phyloP scores from a whole-genome alignment of 2,329 filamentous ascomycete species.

The Colletotrichum musae region DNA sequence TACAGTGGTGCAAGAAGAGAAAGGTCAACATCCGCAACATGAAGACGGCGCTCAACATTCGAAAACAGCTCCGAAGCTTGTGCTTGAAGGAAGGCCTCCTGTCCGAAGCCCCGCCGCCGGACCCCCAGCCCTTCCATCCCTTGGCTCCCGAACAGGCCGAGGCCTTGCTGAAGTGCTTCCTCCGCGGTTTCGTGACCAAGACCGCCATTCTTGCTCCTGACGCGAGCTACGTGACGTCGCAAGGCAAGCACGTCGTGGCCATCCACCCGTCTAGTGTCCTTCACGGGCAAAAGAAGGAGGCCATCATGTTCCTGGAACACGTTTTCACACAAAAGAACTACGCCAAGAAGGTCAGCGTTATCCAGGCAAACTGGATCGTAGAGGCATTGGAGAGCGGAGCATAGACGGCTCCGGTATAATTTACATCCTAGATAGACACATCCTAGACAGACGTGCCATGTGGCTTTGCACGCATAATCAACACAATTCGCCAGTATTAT shows the following conservation, averaged over 20 bases:
- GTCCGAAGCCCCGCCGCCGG: constrained; percentile 59
- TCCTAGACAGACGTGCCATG: constrained; percentile 7
- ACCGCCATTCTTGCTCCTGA: constrained; percentile 74
- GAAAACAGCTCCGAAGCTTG: constrained; percentile 71
- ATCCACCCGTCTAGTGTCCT: constrained; percentile 76
- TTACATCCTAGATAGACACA: not conserved
- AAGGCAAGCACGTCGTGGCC: constrained; percentile 72
- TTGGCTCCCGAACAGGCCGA: constrained; percentile 68
- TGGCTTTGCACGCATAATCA: constrained; percentile 10
- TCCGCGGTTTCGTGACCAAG: constrained; percentile 72
- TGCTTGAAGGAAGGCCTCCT: constrained; percentile 68
- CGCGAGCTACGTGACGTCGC: constrained; percentile 71
- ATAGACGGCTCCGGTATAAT: not conserved
- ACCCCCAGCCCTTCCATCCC: constrained; percentile 71
- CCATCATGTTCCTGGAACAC: constrained; percentile 78
- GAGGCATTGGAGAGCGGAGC: constrained; percentile 58
- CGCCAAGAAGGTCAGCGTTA: constrained; percentile 75
- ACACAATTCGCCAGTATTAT: not conserved
- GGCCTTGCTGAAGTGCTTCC: constrained; percentile 71
- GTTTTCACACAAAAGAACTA: constrained; percentile 78
- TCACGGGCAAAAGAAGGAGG: constrained; percentile 74
- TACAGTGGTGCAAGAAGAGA: constrained; percentile 71
- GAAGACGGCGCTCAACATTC: constrained; percentile 73
- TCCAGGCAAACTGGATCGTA: constrained; percentile 72
- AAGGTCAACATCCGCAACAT: constrained; percentile 73